Conservation (phyloP, 768 basidiomycete species). For the Boletus subcaerulescens region DNA sequence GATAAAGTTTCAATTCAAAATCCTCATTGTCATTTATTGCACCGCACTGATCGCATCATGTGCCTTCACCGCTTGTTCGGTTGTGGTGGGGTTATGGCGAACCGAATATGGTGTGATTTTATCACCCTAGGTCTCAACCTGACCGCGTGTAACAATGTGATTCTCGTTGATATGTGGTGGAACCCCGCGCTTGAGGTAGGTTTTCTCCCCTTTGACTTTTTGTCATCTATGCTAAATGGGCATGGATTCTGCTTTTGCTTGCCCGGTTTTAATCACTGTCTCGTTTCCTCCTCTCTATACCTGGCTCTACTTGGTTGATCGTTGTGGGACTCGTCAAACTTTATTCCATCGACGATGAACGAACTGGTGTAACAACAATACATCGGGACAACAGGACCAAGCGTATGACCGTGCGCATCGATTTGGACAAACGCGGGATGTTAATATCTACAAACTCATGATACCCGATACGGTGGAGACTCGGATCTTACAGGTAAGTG, state of each 20-base stretch:
- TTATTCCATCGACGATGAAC: background rate
- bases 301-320: background rate
- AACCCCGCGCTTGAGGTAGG: constrained; percentile 80
- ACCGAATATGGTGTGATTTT: constrained; percentile 1
- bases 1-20: constrained; percentile 10
- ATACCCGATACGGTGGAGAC: constrained; percentile 86
- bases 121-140: constrained; percentile 69
- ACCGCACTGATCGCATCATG: background rate
- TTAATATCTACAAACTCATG: constrained; percentile 87
- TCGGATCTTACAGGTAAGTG: constrained; percentile 67
- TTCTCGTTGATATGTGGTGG: constrained; percentile 95
- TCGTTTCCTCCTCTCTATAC: background rate
- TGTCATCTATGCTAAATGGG: constrained; percentile 8
- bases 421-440: constrained; percentile 82
- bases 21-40: background rate
- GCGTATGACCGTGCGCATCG: constrained; percentile 92
- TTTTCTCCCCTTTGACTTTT: constrained; percentile 1
- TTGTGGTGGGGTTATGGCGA: background rate
- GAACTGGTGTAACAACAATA: background rate
- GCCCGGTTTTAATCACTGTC: background rate
- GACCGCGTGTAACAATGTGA: constrained; percentile 91
- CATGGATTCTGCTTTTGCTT: background rate
- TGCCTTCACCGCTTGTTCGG: background rate
- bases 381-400: constrained; percentile 58
- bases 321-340: background rate